Percentiles rank a stretch among this genome's conserved stretches.
phyloP scores from a whole-genome alignment of 2,329 filamentous ascomycete genomes.

The Paecilomyces niveus region DNA sequence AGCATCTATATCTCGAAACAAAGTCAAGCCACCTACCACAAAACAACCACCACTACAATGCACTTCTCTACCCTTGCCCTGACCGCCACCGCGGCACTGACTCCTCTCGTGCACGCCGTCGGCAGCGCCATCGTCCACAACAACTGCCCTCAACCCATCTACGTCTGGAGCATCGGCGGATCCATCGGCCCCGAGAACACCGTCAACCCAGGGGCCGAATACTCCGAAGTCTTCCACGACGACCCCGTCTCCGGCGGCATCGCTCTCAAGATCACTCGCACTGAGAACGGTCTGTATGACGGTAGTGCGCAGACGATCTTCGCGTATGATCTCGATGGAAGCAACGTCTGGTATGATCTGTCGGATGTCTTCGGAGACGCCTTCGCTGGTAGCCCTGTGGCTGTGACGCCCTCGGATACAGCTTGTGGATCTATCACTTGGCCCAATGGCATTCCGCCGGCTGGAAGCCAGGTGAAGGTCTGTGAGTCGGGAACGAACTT shows the following conservation, averaged over 20 bases:
- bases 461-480: slow-evolving; percentile 23
- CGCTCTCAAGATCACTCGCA: slow-evolving; percentile 35
- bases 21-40: not conserved
- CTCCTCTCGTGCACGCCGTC: slow-evolving; percentile 8
- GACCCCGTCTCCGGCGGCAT: slow-evolving; percentile 32
- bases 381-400: slow-evolving; percentile 24
- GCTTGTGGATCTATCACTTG: slow-evolving; percentile 17
- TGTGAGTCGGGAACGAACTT: slow-evolving; percentile 15
- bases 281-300: slow-evolving; percentile 24
- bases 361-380: slow-evolving; percentile 40
- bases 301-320: slow-evolving; percentile 33
- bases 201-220: slow-evolving; percentile 17
- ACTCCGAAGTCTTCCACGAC: slow-evolving; percentile 28
- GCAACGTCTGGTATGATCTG: slow-evolving; percentile 36
- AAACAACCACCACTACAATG: slow-evolving; percentile 5
- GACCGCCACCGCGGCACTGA: slow-evolving; percentile 2
- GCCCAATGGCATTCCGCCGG: slow-evolving; percentile 23
- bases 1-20: not conserved
- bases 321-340: slow-evolving; percentile 31
- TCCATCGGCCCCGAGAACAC: slow-evolving; percentile 13
- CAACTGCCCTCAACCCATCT: slow-evolving; percentile 24
- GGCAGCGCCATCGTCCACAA: slow-evolving; percentile 30
- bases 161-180: slow-evolving; percentile 32
- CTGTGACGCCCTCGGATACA: slow-evolving; percentile 14
- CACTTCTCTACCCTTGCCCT: slow-evolving; percentile 6